Evolutionary conservation across 2,329 filamentous ascomycete species (phyloP), one percentile per base, ranked within the genome.

Genomic region (Didymella arachidicola): DNA sequence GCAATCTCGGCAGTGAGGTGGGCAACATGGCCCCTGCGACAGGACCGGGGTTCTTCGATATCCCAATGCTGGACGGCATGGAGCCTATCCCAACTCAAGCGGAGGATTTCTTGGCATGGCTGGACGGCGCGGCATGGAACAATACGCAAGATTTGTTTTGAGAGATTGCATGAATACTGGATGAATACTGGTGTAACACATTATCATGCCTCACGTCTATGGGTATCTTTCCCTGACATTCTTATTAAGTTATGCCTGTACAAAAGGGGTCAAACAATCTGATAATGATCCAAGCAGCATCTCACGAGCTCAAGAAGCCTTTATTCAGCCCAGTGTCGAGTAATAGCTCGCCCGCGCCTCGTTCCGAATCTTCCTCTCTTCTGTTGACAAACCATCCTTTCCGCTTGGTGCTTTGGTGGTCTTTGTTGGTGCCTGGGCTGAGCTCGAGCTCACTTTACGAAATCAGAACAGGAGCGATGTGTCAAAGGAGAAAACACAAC

Each of bases 41-140:
- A n/a, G 69, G 69, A 7, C 56, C 62, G 1, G 66, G 68, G 0
- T 75, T 74, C 62, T 75, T 76, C 32, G 72, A 77, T 41, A 69
- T 77, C 48, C 72, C 72, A 0, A 67, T 74, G 62, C 63, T 74
- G 26, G 73, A 75, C 34, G 74, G 74, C 1, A 66, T 76, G 61
- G 74, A 76, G 59, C 73, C 74, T 14, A 76, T 77, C 30, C 74
- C 74, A 7, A 76, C 69, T 1, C 70, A 75, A 57, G 70, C 70
- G 0, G 72, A 74, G 49, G 70, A 74, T 30, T 76, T 77, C 57
- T 51, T 77, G 47, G 71, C 70, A 36, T 77, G 74, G 74, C 38
- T 77, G 50, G 73, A 77, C 60, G 71, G 74, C 47, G 73, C 72
- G n/a, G 73, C 73, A 18, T 75, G 71, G 72, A 74, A 68, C 48